Evolutionary conservation across 2,329 filamentous ascomycete species (phyloP).

Genomic region (Claviceps sp.): DNA sequence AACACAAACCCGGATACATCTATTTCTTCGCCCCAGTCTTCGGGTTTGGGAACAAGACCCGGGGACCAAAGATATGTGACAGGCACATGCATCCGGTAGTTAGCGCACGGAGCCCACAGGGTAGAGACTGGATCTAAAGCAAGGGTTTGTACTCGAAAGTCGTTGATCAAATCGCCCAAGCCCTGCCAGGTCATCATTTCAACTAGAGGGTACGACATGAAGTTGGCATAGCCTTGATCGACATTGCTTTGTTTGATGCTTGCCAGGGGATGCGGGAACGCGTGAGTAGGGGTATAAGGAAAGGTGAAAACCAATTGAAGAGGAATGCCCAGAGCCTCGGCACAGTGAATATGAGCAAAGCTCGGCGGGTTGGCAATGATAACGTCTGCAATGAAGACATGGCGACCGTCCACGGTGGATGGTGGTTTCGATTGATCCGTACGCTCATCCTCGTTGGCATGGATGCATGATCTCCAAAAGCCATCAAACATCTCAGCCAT

Average conservation of each 20-base stretch:
- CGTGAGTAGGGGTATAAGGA: conserved; percentile 61
- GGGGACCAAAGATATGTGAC: conserved; percentile 64
- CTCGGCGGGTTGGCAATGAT: conserved; percentile 76
- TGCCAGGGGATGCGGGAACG: conserved; percentile 66
- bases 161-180: conserved; percentile 64
- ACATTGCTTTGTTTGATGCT: conserved; percentile 62
- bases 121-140: conserved; percentile 62
- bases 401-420: not conserved
- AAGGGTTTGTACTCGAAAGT: conserved; percentile 56
- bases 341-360: conserved; percentile 68
- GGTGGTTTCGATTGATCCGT: conserved; percentile 34
- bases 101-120: conserved; percentile 61
- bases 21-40: conserved; percentile 56
- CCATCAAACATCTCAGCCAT: conserved; percentile 78
- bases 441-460: conserved; percentile 51
- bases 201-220: conserved; percentile 67
- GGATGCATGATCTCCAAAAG: conserved; percentile 68
- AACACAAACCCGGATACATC: conserved; percentile 72
- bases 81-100: conserved; percentile 61
- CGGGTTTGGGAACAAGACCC: conserved; percentile 50
- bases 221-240: conserved; percentile 62
- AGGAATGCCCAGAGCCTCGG: conserved; percentile 64
- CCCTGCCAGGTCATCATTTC: conserved; percentile 91
- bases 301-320: conserved; percentile 84
- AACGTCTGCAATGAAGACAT: conserved; percentile 57